phyloP scores from a whole-genome alignment of 306 rosid genomes.

The Astragalus glycyphyllos region DNA sequence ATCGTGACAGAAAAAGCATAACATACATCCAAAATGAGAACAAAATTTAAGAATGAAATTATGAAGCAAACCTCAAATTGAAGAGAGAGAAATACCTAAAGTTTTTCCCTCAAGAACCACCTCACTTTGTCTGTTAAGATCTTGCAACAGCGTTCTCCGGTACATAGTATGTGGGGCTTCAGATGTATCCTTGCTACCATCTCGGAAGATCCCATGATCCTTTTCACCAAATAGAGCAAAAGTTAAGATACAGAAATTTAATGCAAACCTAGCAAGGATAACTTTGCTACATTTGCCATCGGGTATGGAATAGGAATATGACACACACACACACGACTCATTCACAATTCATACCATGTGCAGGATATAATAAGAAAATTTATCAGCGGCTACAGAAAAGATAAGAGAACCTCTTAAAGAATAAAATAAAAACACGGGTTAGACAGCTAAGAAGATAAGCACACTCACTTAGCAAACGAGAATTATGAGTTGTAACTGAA shows the following conservation, averaged over 20 bases:
- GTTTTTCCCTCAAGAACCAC: conserved; percentile 98
- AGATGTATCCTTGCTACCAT: conserved; percentile 79
- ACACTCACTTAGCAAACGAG: background rate
- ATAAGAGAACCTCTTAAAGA: conserved; percentile 2
- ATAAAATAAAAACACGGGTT: background rate
- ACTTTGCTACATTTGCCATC: conserved; percentile 17
- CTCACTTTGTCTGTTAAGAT: conserved; percentile 96
- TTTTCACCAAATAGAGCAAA: conserved; percentile 48
- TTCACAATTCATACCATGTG: background rate
- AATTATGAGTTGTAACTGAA: conserved; percentile 23
- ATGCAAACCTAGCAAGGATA: conserved; percentile 33
- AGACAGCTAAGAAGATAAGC: conserved; percentile 33
- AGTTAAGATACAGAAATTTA: conserved; percentile 39
- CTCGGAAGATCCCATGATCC: conserved; percentile 99
- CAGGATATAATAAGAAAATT: background rate
- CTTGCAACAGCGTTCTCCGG: conserved; percentile 85
- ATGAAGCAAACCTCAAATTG: conserved; percentile 22
- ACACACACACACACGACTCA: background rate
- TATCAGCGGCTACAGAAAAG: conserved; percentile 6
- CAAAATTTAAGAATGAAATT: conserved; percentile 14
- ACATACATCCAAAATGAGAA: conserved; percentile 31
- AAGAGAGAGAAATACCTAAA: conserved; percentile 61
- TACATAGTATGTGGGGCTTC: conserved; percentile 65
- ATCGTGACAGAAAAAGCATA: conserved; percentile 26
- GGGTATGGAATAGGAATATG: conserved; percentile 4